A percentile compares a stretch with the other conserved stretches of the same genome.
Conservation (phyloP, 164 flowering plant genomes). For the Vitis amurensis region DNA sequence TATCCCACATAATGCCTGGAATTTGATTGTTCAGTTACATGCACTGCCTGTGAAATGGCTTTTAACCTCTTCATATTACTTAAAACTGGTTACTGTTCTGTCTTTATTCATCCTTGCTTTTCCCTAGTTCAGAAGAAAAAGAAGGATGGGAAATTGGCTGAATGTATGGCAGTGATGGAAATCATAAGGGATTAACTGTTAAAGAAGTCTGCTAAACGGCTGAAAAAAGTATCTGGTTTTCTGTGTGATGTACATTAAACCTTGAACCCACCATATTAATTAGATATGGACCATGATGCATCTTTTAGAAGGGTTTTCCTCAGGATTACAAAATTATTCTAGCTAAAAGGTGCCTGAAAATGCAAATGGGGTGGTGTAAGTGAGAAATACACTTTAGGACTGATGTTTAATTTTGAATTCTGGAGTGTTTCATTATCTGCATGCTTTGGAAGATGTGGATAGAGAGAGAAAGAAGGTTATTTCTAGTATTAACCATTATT, state of each 20-base stretch:
- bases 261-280: neutral
- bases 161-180: neutral
- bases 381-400: neutral
- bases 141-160: neutral
- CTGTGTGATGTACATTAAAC: too few species aligned
- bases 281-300: neutral
- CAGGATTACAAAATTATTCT: slow-evolving; percentile 1
- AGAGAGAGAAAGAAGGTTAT: neutral
- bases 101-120: neutral
- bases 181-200: neutral
- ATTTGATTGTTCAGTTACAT: neutral
- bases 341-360: neutral
- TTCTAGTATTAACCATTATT: neutral
- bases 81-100: too few species aligned
- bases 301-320: neutral
- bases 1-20: neutral
- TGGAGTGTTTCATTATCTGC: neutral
- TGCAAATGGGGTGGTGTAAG: neutral
- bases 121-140: neutral
- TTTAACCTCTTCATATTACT: too few species aligned
- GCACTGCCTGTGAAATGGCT: neutral
- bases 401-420: neutral
- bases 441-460: neutral
- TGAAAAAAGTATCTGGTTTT: too few species aligned
- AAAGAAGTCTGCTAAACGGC: neutral